These are phyloP conservation scores for Vanrija humicola DNA, from an alignment of 1,284 basidiomycete species.

Conservation along the genomic window DNA sequence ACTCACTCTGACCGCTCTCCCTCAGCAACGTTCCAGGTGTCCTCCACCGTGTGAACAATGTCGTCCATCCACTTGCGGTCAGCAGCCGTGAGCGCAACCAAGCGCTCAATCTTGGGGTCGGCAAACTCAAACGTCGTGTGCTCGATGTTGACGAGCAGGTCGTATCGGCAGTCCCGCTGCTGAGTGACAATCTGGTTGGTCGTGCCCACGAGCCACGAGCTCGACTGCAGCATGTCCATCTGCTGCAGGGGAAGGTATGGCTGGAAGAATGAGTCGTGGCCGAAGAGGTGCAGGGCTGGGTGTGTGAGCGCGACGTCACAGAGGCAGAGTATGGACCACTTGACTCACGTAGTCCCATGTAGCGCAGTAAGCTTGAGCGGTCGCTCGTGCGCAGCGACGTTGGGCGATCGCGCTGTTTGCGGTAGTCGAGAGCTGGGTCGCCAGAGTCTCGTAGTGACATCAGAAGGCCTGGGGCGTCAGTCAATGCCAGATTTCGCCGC, in stretches of 20 bases:
- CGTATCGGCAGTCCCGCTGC: constrained; percentile 74
- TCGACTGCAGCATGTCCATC: constrained; percentile 76
- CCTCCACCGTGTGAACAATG: constrained; percentile 72
- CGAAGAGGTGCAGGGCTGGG: constrained; percentile 58
- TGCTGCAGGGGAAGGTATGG: constrained; percentile 96
- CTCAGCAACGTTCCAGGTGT: constrained; percentile 61
- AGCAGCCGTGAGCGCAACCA: constrained; percentile 77
- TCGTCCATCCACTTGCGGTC: constrained; percentile 96
- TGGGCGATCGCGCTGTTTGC: constrained; percentile 59
- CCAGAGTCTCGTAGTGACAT: constrained; percentile 87
- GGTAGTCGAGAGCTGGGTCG: constrained; percentile 72
- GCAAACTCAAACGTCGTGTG: constrained; percentile 77
- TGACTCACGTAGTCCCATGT: constrained; percentile 86
- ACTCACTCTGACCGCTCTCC: constrained; percentile 23
- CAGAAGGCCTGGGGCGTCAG: constrained; percentile 60
- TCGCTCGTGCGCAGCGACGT: constrained; percentile 85
- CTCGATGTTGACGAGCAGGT: constrained; percentile 87
- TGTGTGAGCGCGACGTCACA: background rate
- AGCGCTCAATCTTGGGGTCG: constrained; percentile 71
- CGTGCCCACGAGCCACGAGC: constrained; percentile 77
- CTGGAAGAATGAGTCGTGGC: constrained; percentile 93
- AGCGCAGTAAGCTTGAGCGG: constrained; percentile 82
- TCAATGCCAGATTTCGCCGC: background rate
- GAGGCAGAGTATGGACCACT: constrained; percentile 39
- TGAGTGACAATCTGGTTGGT: constrained; percentile 96